Percentiles rank a stretch among this genome's conserved stretches.
These are phyloP conservation scores for Phytopythium vexans DNA, from an alignment of 352 stramenopile genomes.

Conservation along the genomic window DNA sequence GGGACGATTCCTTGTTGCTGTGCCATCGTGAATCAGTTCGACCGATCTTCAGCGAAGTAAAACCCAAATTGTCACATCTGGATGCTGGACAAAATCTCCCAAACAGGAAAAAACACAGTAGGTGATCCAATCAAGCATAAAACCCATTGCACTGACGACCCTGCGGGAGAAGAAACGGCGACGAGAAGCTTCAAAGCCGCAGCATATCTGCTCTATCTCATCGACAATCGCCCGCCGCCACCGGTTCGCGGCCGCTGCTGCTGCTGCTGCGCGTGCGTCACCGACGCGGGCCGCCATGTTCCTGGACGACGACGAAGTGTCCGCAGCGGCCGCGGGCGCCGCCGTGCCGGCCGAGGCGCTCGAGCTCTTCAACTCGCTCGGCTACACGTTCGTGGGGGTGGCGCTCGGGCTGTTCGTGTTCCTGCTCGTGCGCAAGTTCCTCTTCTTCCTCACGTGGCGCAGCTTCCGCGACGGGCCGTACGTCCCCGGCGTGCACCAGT, in stretches of 20 bases:
- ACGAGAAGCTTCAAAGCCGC: too few species aligned
- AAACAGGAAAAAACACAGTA: too few species aligned
- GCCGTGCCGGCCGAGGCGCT: constrained; percentile 49
- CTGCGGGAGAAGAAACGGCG: too few species aligned
- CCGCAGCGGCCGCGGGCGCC: constrained; percentile 42
- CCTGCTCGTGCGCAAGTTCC: constrained; percentile 59
- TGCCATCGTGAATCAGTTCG: too few species aligned
- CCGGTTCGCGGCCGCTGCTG: too few species aligned
- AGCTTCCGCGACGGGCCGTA: constrained; percentile 79
- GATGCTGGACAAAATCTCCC: too few species aligned
- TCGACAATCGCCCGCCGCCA: too few species aligned
- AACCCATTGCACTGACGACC: too few species aligned
- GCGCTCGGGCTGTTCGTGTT: constrained; percentile 43
- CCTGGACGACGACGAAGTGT: constrained; percentile 22
- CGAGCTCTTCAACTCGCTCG: constrained; percentile 54
- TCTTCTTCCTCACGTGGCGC: constrained; percentile 81
- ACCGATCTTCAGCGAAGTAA: neutral
- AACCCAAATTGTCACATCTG: neutral
- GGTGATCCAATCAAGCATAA: too few species aligned
- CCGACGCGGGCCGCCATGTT: constrained; percentile 5
- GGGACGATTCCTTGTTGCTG: too few species aligned
- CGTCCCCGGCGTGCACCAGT: constrained; percentile 68
- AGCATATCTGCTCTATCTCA: too few species aligned
- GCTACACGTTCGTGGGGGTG: constrained; percentile 51
- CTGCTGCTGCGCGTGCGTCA: too few species aligned